Conservation (phyloP, 148 eudicot species). For the Silene uniflora region DNA sequence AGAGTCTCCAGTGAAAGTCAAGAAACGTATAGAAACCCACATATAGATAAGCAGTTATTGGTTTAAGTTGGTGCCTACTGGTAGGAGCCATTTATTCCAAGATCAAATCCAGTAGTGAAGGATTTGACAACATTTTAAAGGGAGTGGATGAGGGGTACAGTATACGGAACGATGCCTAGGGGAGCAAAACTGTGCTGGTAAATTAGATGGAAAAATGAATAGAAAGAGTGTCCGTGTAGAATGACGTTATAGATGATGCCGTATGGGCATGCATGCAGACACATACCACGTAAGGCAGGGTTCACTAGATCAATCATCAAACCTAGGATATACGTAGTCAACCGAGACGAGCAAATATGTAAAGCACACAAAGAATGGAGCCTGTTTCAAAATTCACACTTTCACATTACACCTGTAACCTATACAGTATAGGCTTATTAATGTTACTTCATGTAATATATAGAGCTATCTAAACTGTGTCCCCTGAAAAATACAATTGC, state of each 20-base stretch:
- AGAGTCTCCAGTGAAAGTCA: neutral
- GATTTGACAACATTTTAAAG: neutral
- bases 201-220: neutral
- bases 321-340: too few species aligned
- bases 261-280: neutral
- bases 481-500: neutral
- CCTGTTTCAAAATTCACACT: neutral
- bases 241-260: neutral
- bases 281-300: neutral
- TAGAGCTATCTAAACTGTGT: neutral
- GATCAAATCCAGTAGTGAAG: neutral
- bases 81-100: neutral
- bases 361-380: neutral
- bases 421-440: neutral
- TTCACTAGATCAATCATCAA: too few species aligned
- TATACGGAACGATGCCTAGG: neutral
- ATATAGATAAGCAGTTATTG: neutral
- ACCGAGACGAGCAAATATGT: neutral
- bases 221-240: neutral
- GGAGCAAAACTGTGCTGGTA: neutral
- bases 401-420: neutral
- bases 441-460: neutral
- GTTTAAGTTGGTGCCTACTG: conserved; percentile 4
- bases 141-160: neutral
- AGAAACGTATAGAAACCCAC: neutral